A percentile compares a stretch with the other conserved stretches of the same genome.
phyloP scores from a whole-genome alignment of 1,284 basidiomycete genomes.

The Fistulinella staudtii region DNA sequence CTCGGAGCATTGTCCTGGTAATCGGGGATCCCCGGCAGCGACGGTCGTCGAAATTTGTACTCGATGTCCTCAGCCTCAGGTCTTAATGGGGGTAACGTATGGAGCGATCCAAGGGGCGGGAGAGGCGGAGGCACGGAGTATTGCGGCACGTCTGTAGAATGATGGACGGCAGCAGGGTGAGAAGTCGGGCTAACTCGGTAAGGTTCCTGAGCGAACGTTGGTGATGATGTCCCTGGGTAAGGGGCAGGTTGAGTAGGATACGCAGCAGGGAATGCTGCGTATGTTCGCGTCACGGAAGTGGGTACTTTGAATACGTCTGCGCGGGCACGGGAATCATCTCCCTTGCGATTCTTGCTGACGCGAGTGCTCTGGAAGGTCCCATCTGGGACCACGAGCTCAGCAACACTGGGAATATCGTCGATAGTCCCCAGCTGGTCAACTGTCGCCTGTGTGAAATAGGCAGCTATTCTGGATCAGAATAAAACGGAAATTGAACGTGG shows the following conservation, averaged over 20 bases:
- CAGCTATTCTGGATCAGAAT: constrained; percentile 43
- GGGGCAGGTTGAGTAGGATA: constrained; percentile 28
- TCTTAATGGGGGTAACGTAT: constrained; percentile 29
- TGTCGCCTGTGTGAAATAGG: constrained; percentile 72
- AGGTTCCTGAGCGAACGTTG: constrained; percentile 24
- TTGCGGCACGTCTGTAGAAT: constrained; percentile 26
- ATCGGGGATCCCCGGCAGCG: constrained; percentile 20
- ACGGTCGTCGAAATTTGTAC: constrained; percentile 33
- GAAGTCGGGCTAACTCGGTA: constrained; percentile 19
- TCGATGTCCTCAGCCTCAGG: constrained; percentile 25
- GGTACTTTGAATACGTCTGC: constrained; percentile 29
- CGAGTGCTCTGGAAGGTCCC: constrained; percentile 63
- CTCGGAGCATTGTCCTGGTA: constrained; percentile 3
- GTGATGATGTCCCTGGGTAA: constrained; percentile 27
- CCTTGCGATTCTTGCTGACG: constrained; percentile 45
- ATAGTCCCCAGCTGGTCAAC: constrained; percentile 63
- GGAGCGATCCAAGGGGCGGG: constrained; percentile 20
- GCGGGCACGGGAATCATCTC: constrained; percentile 25
- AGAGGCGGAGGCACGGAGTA: constrained; percentile 27
- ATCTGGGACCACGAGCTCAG: constrained; percentile 52
- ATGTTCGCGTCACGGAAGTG: constrained; percentile 41
- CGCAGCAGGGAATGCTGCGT: constrained; percentile 52
- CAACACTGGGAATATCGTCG: constrained; percentile 54
- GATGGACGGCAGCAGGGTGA: constrained; percentile 21
- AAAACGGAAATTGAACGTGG: constrained; percentile 1